phyloP scores from a whole-genome alignment of 306 rosid species.

The Cucumis hystrix region DNA sequence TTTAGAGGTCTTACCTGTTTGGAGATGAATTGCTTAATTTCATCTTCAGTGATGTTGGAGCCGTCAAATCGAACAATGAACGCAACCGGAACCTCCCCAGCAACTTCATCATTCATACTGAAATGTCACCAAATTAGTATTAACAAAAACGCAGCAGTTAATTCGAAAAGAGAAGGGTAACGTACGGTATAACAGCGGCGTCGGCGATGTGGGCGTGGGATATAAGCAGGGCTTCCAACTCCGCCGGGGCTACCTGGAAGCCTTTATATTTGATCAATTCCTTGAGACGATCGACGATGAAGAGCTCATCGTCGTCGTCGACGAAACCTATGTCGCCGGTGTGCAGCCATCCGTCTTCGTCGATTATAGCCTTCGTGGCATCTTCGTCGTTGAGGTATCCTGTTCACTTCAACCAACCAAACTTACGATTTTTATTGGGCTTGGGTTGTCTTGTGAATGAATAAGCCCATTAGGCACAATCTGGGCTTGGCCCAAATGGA shows the following conservation, averaged over 20 bases:
- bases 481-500: not conserved
- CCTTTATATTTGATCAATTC: slow-evolving; percentile 85
- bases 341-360: slow-evolving; percentile 66
- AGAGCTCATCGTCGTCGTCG: slow-evolving; percentile 52
- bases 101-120: slow-evolving; percentile 76
- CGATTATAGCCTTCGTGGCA: slow-evolving; percentile 57
- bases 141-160: not conserved
- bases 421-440: not conserved
- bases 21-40: slow-evolving; percentile 56
- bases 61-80: slow-evolving; percentile 59
- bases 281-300: slow-evolving; percentile 68
- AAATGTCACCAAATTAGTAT: slow-evolving; percentile 7
- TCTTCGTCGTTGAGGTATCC: slow-evolving; percentile 65
- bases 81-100: slow-evolving; percentile 83
- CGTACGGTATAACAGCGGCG: slow-evolving; percentile 24
- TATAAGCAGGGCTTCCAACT: slow-evolving; percentile 61
- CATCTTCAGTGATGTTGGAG: slow-evolving; percentile 48
- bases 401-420: slow-evolving; percentile 7
- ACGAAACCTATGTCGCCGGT: slow-evolving; percentile 70
- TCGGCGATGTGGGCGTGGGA: slow-evolving; percentile 54
- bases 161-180: not conserved
- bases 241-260: slow-evolving; percentile 84
- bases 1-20: slow-evolving; percentile 39
- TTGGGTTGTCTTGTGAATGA: not conserved
- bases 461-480: not conserved